Evolutionary conservation across 2,329 filamentous ascomycete species (phyloP).

Genomic region (Teratosphaeria pseudoeucalypti): DNA sequence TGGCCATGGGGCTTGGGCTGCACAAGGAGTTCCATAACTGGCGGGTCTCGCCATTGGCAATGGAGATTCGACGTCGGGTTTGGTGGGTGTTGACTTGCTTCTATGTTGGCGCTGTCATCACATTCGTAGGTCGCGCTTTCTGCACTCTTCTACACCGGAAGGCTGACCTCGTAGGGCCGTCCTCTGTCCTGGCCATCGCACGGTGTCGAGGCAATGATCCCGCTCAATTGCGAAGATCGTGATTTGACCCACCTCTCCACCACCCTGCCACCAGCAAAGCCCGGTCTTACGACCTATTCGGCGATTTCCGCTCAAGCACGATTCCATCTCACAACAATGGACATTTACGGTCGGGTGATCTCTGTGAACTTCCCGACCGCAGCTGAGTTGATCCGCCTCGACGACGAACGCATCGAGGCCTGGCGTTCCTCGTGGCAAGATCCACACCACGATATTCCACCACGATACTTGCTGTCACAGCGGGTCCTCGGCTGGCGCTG

Average conservation of each 20-base stretch:
- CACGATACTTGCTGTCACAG: constrained; percentile 27
- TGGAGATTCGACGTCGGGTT: constrained; percentile 26
- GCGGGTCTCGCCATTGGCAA: constrained; percentile 32
- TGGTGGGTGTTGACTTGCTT: constrained; percentile 35
- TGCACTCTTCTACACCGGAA: not conserved
- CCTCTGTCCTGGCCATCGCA: constrained; percentile 37
- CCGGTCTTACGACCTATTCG: constrained; percentile 33
- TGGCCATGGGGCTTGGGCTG: constrained; percentile 41
- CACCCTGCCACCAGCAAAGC: constrained; percentile 8
- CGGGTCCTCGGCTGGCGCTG: constrained; percentile 36
- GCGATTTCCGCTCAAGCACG: constrained; percentile 35
- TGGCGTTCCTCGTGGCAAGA: constrained; percentile 31
- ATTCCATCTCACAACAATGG: constrained; percentile 36
- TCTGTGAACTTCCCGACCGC: constrained; percentile 35
- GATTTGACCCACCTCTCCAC: constrained; percentile 27
- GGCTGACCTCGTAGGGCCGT: not conserved
- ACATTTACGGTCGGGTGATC: constrained; percentile 38
- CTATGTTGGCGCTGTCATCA: constrained; percentile 41
- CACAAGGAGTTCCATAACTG: constrained; percentile 41
- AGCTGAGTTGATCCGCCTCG: constrained; percentile 32
- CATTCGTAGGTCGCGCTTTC: constrained; percentile 31
- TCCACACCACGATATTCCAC: constrained; percentile 24
- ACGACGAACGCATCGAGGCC: constrained; percentile 29
- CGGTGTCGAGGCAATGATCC: constrained; percentile 34
- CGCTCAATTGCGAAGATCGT: constrained; percentile 37